Base-by-base conservation (phyloP, 2,329 filamentous ascomycete genomes). In the Penicillium sp. region DNA sequence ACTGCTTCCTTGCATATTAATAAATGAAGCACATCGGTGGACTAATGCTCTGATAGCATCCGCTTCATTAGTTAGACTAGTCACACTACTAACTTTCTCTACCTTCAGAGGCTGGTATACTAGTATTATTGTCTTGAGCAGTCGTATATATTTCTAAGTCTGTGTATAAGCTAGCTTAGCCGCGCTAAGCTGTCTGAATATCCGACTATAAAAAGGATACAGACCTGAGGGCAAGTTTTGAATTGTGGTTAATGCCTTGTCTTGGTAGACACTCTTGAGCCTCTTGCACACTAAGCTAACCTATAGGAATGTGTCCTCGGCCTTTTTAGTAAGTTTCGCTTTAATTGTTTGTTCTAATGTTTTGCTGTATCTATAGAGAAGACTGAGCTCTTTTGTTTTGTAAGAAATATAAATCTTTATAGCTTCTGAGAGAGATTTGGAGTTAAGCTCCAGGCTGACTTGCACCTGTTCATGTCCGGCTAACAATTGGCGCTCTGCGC, bases 241-340 rank as follows among this genome's bases (percentile, higher is more conserved):
- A 23, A 62, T 39, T 21, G 55, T 51, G 16, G 19, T 7, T 26
- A 62, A 19, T 2, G 42, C 48, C 2, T 54, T 37, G 24, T 58
- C 48, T 36, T n/a, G 44, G 14, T 6, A 10, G 23, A 58, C 40
- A 51, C 24, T 51, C 39, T 62, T 58, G 11, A 70, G 67, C 28
- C 9, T 51, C 54, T 65, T 67, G 43, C 63, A 69, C 31, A 67
- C 67, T 48, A 70, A 44, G 55, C 59, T 64, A 5, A 65, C 61
- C 65, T 63, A 68, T 36, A 67, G 36, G 54, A 59, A 67, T 14
- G 63, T 69, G n/a, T 53, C 56, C 36, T 67, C 61, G 34, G 66
- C 49, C 53, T 55, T 63, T 55, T 40, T 39, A 18, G 36, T 42
- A 40, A 60, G 57, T 24, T 52, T 42, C 11, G 40, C 23, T 31